A percentile compares a stretch with the other conserved stretches of the same genome.
phyloP scores from a whole-genome alignment of 1,284 basidiomycete genomes.

The Sparassis latifolia region DNA sequence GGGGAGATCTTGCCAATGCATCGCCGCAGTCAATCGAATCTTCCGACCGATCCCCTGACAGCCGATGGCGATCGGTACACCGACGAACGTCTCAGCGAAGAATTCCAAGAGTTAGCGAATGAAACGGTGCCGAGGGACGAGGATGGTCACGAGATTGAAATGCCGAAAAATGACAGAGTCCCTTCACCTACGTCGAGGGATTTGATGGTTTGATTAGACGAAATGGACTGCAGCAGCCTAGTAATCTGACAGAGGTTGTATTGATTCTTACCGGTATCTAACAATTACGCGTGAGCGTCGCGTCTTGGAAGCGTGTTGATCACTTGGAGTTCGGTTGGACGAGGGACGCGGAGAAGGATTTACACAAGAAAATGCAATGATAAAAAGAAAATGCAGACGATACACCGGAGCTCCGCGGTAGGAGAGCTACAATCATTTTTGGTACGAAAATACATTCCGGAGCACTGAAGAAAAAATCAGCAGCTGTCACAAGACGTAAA shows the following conservation, averaged over 20 bases:
- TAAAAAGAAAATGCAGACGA: no score
- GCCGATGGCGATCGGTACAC: not conserved
- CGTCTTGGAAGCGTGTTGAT: no score
- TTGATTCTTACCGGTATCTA: no score
- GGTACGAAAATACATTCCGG: conserved; percentile 71
- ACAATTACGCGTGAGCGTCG: no score
- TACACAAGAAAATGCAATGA: no score
- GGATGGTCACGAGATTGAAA: not conserved
- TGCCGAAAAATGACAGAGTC: conserved; percentile 5
- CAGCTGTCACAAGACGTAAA: not conserved
- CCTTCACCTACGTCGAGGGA: not conserved
- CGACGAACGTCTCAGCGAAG: not conserved
- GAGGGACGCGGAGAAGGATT: no score
- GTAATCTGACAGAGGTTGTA: no score
- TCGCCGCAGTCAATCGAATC: not conserved
- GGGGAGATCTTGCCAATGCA: conserved; percentile 35
- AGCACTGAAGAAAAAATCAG: conserved; percentile 41
- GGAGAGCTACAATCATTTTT: conserved; percentile 45
- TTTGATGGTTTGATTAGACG: no score
- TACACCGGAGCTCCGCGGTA: no score
- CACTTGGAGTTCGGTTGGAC: no score
- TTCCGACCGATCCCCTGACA: not conserved
- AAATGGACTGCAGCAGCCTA: no score
- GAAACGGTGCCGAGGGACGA: conserved; percentile 6
- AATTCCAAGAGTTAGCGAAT: not conserved